A percentile compares a stretch with the other conserved stretches of the same genome.
Conservation (phyloP, 306 rosid genomes). For the Acmispon strigosus region DNA sequence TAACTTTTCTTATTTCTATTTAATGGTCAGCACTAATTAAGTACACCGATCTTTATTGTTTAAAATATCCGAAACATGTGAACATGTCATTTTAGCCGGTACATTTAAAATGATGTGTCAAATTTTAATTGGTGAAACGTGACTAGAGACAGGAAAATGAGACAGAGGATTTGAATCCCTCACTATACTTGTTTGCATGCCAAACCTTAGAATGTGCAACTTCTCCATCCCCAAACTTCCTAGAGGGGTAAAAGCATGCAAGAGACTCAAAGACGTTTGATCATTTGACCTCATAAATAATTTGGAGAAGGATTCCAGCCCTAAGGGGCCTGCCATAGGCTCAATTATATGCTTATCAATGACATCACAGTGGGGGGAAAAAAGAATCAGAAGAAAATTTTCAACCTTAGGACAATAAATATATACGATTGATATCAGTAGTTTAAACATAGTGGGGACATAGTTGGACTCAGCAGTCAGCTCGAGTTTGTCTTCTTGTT, state of each 20-base stretch:
- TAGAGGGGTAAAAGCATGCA: background rate
- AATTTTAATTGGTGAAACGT: too few species aligned
- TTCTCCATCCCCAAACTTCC: background rate
- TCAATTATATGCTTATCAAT: slow-evolving; percentile 21
- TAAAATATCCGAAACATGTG: too few species aligned
- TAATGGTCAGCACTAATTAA: too few species aligned
- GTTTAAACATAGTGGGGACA: slow-evolving; percentile 31
- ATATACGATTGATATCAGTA: background rate
- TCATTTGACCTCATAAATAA: too few species aligned
- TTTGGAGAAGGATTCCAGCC: too few species aligned
- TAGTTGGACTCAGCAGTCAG: slow-evolving; percentile 17
- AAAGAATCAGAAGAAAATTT: background rate
- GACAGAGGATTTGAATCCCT: too few species aligned
- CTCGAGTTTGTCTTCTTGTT: slow-evolving; percentile 24
- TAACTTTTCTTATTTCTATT: too few species aligned
- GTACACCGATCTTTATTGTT: too few species aligned
- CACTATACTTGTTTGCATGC: background rate
- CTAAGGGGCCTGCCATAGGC: slow-evolving; percentile 13
- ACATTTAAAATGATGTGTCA: too few species aligned
- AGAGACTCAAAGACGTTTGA: background rate
- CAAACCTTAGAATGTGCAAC: background rate
- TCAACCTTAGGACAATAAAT: background rate
- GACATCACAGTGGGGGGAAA: slow-evolving; percentile 3
- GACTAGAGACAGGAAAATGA: too few species aligned
- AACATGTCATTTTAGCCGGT: too few species aligned